Conservation (phyloP, 768 basidiomycete species). For the Collybia mongolica region DNA sequence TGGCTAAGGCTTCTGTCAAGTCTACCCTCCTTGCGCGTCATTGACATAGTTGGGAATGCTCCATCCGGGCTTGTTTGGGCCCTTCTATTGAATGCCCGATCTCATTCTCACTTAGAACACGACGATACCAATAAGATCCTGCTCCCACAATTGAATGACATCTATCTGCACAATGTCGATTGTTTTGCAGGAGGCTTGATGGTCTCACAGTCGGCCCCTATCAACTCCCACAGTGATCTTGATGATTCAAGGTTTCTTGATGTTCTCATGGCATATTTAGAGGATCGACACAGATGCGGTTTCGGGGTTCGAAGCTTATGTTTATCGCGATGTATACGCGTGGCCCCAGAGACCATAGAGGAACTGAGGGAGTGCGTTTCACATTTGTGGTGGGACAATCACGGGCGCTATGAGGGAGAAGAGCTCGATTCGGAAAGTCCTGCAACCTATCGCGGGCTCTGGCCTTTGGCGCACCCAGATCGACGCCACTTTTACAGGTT, state of each 20-base stretch:
- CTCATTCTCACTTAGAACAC: constrained; percentile 24
- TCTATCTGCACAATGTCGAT: constrained; percentile 37
- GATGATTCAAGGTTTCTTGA: constrained; percentile 43
- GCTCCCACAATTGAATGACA: constrained; percentile 31
- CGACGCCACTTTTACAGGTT: constrained; percentile 33
- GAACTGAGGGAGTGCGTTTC: constrained; percentile 25
- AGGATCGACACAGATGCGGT: constrained; percentile 25
- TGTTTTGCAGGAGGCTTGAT: constrained; percentile 40
- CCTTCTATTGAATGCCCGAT: constrained; percentile 33
- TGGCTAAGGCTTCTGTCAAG: constrained; percentile 31
- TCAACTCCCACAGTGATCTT: constrained; percentile 33
- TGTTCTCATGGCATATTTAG: constrained; percentile 30
- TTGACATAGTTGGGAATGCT: constrained; percentile 34
- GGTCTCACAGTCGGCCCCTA: constrained; percentile 26
- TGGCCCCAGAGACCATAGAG: constrained; percentile 21
- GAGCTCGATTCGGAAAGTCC: constrained; percentile 17
- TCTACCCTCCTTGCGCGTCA: constrained; percentile 29
- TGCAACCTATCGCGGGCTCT: constrained; percentile 27
- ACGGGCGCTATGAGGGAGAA: constrained; percentile 23
- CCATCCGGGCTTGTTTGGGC: constrained; percentile 41
- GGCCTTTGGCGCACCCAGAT: constrained; percentile 9
- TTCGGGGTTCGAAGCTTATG: constrained; percentile 32
- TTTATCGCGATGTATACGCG: constrained; percentile 30
- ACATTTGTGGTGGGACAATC: constrained; percentile 32
- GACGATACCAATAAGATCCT: constrained; percentile 24